A percentile compares a stretch with the other conserved stretches of the same genome.
Conservation (phyloP, 352 stramenopile genomes). For the Phytophthora syringae region DNA sequence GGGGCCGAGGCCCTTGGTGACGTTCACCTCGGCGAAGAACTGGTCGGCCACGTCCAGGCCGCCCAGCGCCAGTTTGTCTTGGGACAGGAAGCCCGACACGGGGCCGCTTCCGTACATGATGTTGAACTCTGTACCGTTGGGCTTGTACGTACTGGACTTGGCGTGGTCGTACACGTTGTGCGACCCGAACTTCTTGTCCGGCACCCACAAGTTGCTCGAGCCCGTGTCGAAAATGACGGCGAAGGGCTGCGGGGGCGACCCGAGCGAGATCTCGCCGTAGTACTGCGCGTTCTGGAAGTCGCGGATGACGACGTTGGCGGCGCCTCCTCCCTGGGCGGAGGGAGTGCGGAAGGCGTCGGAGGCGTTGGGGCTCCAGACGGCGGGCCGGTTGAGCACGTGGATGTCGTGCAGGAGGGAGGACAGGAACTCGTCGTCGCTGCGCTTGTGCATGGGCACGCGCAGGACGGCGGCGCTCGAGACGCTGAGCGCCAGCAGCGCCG, state of each 20-base stretch:
- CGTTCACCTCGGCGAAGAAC: constrained; percentile 96
- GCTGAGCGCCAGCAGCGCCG: constrained; percentile 21
- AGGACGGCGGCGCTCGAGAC: constrained; percentile 42
- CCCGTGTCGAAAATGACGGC: constrained; percentile 98
- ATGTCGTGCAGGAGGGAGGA: constrained; percentile 59
- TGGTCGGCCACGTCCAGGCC: constrained; percentile 77
- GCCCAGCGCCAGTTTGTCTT: constrained; percentile 83
- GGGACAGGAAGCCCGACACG: constrained; percentile 92
- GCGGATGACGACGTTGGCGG: constrained; percentile 79
- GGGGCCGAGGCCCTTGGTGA: constrained; percentile 95
- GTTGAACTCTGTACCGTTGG: constrained; percentile 93
- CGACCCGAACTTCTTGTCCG: constrained; percentile 74
- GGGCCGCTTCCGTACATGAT: constrained; percentile 96
- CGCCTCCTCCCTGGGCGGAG: constrained; percentile 10
- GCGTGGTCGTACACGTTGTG: constrained; percentile 91
- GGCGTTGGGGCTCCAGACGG: constrained; percentile 54
- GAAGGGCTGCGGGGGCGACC: constrained; percentile 92
- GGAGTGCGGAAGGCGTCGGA: constrained; percentile 11
- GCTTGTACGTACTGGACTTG: constrained; percentile 86
- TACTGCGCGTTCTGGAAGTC: constrained; percentile 96
- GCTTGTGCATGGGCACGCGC: constrained; percentile 76
- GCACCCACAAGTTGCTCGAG: constrained; percentile 97
- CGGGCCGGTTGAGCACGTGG: constrained; percentile 41
- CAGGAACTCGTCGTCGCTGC: constrained; percentile 69
- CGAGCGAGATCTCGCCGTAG: constrained; percentile 92